Conservation (phyloP, 1,284 basidiomycete genomes). For the Meira nashicola region DNA sequence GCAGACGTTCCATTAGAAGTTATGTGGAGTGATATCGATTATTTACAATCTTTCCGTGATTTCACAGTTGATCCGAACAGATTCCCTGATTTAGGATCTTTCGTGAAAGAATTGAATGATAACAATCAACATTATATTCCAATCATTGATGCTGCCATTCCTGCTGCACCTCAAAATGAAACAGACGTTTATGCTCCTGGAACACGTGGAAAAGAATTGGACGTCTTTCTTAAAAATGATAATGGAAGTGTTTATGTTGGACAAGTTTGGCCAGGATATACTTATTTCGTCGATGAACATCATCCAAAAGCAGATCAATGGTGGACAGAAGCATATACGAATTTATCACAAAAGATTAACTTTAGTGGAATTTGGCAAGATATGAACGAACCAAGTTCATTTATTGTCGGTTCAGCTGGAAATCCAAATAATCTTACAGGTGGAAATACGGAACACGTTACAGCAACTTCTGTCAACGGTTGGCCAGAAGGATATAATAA, state of each 20-base stretch:
- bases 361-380: constrained; percentile 38
- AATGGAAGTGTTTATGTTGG: constrained; percentile 61
- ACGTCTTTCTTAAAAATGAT: constrained; percentile 36
- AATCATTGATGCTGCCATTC: constrained; percentile 51
- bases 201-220: constrained; percentile 29
- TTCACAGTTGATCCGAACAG: constrained; percentile 66
- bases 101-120: constrained; percentile 62
- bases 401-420: constrained; percentile 20
- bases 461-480: constrained; percentile 25
- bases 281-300: constrained; percentile 23
- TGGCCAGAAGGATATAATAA: constrained; percentile 61
- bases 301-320: constrained; percentile 26
- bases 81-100: constrained; percentile 64
- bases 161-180: constrained; percentile 54
- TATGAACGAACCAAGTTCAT: constrained; percentile 38
- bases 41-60: constrained; percentile 62
- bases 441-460: constrained; percentile 26
- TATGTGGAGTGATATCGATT: constrained; percentile 75
- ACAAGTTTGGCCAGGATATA: constrained; percentile 13
- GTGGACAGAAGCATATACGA: constrained; percentile 31
- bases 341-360: constrained; percentile 31
- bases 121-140: constrained; percentile 53
- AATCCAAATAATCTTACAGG: constrained; percentile 12
- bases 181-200: constrained; percentile 38
- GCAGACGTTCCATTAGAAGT: constrained; percentile 64